phyloP scores from a whole-genome alignment of 176 grass and related monocot genomes.

The Eremochloa ophiuroides region DNA sequence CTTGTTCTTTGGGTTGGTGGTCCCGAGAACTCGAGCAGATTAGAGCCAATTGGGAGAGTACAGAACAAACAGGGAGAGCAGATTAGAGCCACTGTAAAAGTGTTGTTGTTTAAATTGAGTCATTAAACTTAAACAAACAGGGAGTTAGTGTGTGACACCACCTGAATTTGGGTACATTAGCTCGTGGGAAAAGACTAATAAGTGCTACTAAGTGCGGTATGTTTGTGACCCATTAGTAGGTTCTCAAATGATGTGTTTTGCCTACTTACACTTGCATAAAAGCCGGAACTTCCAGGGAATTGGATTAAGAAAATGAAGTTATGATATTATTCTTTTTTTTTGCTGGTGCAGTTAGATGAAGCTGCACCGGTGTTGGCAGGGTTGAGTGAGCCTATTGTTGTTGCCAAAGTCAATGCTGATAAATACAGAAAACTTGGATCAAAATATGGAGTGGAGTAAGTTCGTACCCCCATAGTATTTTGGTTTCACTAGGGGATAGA shows the following conservation, averaged over 20 bases:
- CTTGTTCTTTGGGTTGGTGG: background rate
- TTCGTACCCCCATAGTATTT: constrained; percentile 4
- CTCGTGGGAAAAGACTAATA: background rate
- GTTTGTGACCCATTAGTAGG: constrained; percentile 8
- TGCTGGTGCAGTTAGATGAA: constrained; percentile 67
- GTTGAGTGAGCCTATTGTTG: constrained; percentile 58
- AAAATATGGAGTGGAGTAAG: constrained; percentile 97
- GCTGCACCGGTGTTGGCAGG: constrained; percentile 74
- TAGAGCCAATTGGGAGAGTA: background rate
- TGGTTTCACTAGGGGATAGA: background rate
- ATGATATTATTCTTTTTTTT: constrained; percentile 10
- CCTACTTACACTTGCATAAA: constrained; percentile 17
- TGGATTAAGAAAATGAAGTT: constrained; percentile 25
- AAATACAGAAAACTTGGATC: constrained; percentile 87
- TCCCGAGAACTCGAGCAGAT: constrained; percentile 20
- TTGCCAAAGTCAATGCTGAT: constrained; percentile 92
- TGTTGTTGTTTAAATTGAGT: background rate
- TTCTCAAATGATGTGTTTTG: background rate
- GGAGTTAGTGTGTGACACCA: background rate
- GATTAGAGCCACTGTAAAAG: no score
- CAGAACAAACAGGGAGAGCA: background rate
- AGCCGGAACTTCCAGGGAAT: background rate
- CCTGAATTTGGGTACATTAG: background rate
- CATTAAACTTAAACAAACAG: background rate
- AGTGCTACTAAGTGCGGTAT: background rate